Conservation (phyloP, 2,329 filamentous ascomycete species). For the Diplocarpon rosae region DNA sequence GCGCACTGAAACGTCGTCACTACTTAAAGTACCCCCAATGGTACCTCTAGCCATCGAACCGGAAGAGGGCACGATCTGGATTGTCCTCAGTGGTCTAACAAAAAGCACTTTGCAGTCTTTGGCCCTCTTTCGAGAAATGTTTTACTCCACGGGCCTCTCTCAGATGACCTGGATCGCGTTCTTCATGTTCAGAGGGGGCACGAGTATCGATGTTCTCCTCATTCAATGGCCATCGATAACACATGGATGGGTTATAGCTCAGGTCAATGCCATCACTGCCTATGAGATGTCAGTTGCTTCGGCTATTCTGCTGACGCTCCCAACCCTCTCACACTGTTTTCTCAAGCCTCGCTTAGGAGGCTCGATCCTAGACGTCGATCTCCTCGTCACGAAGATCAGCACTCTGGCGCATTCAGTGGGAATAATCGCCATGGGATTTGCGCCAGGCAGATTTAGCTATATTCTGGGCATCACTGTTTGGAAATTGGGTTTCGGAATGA, state of each 20-base stretch:
- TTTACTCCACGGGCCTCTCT: slow-evolving; percentile 3
- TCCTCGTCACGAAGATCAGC: slow-evolving; percentile 9
- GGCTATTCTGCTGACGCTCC: slow-evolving; percentile 9
- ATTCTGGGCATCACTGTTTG: slow-evolving; percentile 3
- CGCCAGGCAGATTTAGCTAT: slow-evolving; percentile 5
- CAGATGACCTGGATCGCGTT: slow-evolving; percentile 9
- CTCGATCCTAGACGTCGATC: slow-evolving; percentile 3
- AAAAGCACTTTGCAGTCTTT: slow-evolving; percentile 4
- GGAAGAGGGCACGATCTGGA: slow-evolving; percentile 2
- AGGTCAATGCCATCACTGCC: slow-evolving; percentile 7
- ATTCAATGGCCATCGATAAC: slow-evolving; percentile 11
- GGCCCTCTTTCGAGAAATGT: slow-evolving; percentile 2
- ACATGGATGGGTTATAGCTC: slow-evolving; percentile 10
- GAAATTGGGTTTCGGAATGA: slow-evolving; percentile 5
- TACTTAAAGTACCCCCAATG: neutral
- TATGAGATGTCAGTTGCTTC: slow-evolving; percentile 10
- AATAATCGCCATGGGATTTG: slow-evolving; percentile 5
- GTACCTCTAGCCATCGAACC: neutral
- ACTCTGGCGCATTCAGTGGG: slow-evolving; percentile 2
- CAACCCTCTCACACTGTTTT: slow-evolving; percentile 5
- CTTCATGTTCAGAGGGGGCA: slow-evolving; percentile 7
- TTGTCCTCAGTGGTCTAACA: slow-evolving; percentile 5
- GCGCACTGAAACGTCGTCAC: slow-evolving; percentile 5
- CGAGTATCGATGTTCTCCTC: slow-evolving; percentile 6
- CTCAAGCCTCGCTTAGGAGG: slow-evolving; percentile 3